These are phyloP conservation scores for Dalbergia oliveri DNA, from an alignment of 306 rosid genomes.

Conservation along the genomic window DNA sequence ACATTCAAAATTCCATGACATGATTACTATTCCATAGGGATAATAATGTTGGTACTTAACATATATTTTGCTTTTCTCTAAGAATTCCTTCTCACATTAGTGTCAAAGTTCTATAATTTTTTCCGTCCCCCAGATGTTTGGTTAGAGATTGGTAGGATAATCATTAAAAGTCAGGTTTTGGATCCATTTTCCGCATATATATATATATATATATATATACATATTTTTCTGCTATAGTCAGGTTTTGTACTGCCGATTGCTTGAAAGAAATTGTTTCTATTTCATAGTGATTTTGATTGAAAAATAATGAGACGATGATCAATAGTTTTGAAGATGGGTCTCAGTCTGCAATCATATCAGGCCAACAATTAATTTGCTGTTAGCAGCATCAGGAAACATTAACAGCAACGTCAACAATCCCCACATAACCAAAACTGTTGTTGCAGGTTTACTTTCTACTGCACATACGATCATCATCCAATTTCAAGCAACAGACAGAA, in stretches of 20 bases:
- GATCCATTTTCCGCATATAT: no score
- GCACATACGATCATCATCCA: background rate
- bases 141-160: background rate
- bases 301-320: background rate
- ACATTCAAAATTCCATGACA: background rate
- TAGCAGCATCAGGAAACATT: constrained; percentile 29
- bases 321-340: constrained; percentile 13
- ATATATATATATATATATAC: no score
- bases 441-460: background rate
- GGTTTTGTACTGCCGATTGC: background rate
- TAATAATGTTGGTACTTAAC: constrained; percentile 11
- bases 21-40: background rate
- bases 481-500: constrained; percentile 13
- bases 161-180: background rate
- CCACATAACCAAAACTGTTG: background rate
- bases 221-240: no score
- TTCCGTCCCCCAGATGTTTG: background rate
- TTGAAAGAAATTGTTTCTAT: background rate
- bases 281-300: background rate
- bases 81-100: background rate
- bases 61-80: background rate
- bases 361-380: constrained; percentile 7
- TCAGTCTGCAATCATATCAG: background rate
- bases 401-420: background rate
- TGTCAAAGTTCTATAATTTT: background rate